Evolutionary conservation across 2,329 filamentous ascomycete genomes (phyloP).

Genomic region (Aspergillus persii): DNA sequence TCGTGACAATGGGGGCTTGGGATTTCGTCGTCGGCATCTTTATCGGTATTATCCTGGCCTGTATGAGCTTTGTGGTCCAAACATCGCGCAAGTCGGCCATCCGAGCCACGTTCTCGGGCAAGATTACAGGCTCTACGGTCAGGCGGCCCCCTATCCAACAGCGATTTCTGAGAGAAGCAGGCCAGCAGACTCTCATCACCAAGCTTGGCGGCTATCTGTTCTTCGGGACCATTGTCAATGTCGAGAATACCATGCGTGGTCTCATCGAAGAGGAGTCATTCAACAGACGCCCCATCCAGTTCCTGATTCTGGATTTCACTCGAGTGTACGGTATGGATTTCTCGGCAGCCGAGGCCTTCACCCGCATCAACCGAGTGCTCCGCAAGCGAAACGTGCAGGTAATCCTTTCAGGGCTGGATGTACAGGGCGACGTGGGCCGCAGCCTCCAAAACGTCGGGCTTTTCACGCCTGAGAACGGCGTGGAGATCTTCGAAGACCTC

Average conservation of each 20-base stretch:
- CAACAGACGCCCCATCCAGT: slow-evolving; percentile 74
- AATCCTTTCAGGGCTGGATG: slow-evolving; percentile 77
- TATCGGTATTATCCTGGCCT: slow-evolving; percentile 86
- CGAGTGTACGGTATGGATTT: slow-evolving; percentile 94
- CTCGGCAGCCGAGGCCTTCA: slow-evolving; percentile 92
- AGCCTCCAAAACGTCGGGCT: slow-evolving; percentile 82
- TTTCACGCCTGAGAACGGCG: slow-evolving; percentile 68
- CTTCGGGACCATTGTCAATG: slow-evolving; percentile 94
- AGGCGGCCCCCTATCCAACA: slow-evolving; percentile 86
- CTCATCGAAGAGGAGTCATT: slow-evolving; percentile 84
- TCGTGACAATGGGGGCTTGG: slow-evolving; percentile 92
- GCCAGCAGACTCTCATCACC: slow-evolving; percentile 82
- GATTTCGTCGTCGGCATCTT: slow-evolving; percentile 96
- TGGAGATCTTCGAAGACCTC: slow-evolving; percentile 80
- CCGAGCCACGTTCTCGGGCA: slow-evolving; percentile 83
- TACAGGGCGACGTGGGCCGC: slow-evolving; percentile 71
- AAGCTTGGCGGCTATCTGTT: slow-evolving; percentile 96
- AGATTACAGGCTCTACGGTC: slow-evolving; percentile 87
- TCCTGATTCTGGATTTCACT: slow-evolving; percentile 81
- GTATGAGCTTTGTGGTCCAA: slow-evolving; percentile 86
- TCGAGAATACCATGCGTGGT: slow-evolving; percentile 81
- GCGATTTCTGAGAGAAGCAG: slow-evolving; percentile 79
- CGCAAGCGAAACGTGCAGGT: slow-evolving; percentile 74
- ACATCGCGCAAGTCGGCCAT: slow-evolving; percentile 88
- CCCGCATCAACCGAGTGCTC: slow-evolving; percentile 82